Percentiles rank a stretch among this genome's conserved stretches.
These are phyloP conservation scores for Plantago lanceolata DNA, from an alignment of 305 asterid genomes.

Conservation along the genomic window DNA sequence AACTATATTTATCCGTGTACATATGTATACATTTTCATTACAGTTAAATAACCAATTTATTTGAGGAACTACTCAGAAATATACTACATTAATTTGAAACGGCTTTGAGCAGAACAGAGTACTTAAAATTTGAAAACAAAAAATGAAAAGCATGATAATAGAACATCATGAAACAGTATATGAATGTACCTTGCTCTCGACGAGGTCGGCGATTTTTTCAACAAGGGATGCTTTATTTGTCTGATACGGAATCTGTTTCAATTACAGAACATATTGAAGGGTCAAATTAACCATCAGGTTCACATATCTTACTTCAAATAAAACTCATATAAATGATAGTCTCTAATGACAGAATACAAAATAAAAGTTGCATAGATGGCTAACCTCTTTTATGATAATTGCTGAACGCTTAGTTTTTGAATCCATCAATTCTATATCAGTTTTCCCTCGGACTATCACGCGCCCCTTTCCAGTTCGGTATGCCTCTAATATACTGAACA, in stretches of 20 bases:
- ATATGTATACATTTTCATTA: not conserved
- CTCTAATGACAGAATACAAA: constrained; percentile 16
- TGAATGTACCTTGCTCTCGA: constrained; percentile 70
- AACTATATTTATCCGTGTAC: not conserved
- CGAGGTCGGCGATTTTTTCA: constrained; percentile 92
- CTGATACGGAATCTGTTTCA: constrained; percentile 88
- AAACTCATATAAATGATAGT: constrained; percentile 10
- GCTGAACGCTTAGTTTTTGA: constrained; percentile 78
- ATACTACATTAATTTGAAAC: constrained; percentile 1
- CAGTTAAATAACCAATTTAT: not conserved
- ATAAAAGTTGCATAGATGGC: constrained; percentile 21
- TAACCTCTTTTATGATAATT: constrained; percentile 92
- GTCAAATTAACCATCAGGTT: constrained; percentile 7
- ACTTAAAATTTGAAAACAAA: too few relatives aligned
- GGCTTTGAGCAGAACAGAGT: constrained; percentile 6
- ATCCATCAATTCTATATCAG: constrained; percentile 82
- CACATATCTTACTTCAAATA: not conserved
- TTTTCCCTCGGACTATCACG: constrained; percentile 84
- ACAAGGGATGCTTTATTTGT: constrained; percentile 96
- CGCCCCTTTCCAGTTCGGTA: constrained; percentile 95
- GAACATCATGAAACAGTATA: constrained; percentile 11
- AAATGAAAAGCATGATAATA: not conserved
- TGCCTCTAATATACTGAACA: constrained; percentile 79
- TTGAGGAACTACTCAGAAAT: not conserved
- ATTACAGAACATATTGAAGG: constrained; percentile 14